Base-by-base conservation (phyloP, 139 green algal species). In the Chlorella vulgaris region DNA sequence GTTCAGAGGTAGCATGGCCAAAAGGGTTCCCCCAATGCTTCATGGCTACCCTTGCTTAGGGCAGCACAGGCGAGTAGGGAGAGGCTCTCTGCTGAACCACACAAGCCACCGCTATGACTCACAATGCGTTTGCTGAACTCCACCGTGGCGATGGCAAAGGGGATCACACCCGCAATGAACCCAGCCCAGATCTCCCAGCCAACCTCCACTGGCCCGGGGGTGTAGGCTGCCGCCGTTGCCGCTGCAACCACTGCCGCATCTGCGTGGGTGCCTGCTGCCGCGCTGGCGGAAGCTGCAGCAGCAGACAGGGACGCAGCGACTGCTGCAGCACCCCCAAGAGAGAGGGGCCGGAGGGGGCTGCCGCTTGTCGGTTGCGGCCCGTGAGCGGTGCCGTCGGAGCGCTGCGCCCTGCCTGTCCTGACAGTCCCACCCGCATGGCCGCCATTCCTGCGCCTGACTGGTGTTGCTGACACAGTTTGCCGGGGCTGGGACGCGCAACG, bases 101-200 rank as follows among this genome's bases (percentile, higher is more conserved):
- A 24, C 13, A 58, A 58, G 13, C 13, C 13, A 15, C 33, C 36
- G 2, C 8, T 3, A 18, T 15, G 18, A 71, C 65, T 71, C 2
- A 97, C 82, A 61, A 97, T 96, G 22, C 94, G 91, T 79, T 96
- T 96, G 29, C 86, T 84, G 71, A 97, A 97, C 84, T 97, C 93
- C 10, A 86, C 94, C 2, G 85, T 82, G 10, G 90, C 94, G 47
- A 97, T 95, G 29, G 89, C 70, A 42, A 97, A 97, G n/a, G 93
- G 93, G 1, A 96, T 81, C 4, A 92, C 87, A 26, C 87, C 92
- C 8, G 89, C 89, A 21, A 90, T 74, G 18, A 92, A 89, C 29
- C 92, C 94, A 15, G 89, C 84, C 75, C 84, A 96, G 4, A 97
- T 81, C 77, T 97, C 89, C 85, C 86, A 92, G 4, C 88, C 88